Base-by-base conservation (phyloP, 345 rosid genomes). In the Triadica sebifera region DNA sequence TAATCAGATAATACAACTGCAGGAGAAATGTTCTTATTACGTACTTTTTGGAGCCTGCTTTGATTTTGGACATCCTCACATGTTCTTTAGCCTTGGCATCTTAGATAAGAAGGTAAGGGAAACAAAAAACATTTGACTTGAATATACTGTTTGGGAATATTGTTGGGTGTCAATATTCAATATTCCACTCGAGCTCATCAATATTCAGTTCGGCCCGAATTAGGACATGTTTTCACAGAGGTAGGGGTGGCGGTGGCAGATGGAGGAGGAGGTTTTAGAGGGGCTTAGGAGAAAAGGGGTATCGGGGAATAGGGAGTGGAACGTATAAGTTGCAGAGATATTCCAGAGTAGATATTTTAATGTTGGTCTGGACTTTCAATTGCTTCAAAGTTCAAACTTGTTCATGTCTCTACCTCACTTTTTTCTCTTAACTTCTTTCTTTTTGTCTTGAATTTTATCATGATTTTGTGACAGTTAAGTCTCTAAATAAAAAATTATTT, bases 231-330 rank as follows among this genome's bases (percentile, higher is more conserved):
- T 72, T 3, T 6, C 0, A 15, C 12, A 16, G 41, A 3, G 15
- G 41, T 8, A 56, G 70, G 0, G 53, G 53, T 0, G 41, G 13
- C 4, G 19, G n/a, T n/a, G n/a, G n/a, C n/a, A n/a, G n/a, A n/a
- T n/a, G n/a, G n/a, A n/a, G n/a, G n/a, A n/a, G n/a, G 49, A 34
- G 70, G 71, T 55, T 74, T 53, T 22, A 25, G 71, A 55, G 71
- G 38, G 76, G 76, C 52, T 73, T 73, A 38, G 24, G 52, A 43
- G 17, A 73, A 6, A 5, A 13, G n/a, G 4, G 13, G 3, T 34
- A 50, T 34, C 34, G 34, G 34, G 2, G 34, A 29, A 45, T 43
- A 8, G 34, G 2, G 51, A 43, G 47, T n/a, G n/a, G 70, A 46
- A 12, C 6, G 12, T 4, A 11, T 60, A 29, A 17, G 39, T 60